Percentiles rank a stretch among this genome's conserved stretches.
These are phyloP conservation scores for Rhynchospora tenuis DNA, from an alignment of 176 grass and related monocot genomes.

Conservation along the genomic window DNA sequence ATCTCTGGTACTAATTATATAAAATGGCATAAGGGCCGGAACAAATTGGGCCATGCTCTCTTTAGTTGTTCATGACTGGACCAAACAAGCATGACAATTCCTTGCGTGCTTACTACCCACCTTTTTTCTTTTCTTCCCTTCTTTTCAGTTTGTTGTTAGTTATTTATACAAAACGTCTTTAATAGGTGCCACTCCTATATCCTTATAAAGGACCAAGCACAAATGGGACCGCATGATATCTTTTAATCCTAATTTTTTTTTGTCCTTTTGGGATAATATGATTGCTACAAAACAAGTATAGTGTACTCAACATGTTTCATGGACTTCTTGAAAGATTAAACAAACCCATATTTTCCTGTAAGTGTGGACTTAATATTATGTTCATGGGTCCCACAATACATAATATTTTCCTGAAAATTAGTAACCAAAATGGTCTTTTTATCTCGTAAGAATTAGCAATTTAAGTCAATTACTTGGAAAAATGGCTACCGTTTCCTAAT, in stretches of 20 bases:
- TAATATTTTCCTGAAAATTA: neutral
- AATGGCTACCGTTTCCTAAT: neutral
- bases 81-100: neutral
- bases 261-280: neutral
- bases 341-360: neutral
- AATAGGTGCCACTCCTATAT: neutral
- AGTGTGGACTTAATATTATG: neutral
- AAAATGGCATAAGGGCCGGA: neutral
- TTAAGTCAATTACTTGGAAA: neutral
- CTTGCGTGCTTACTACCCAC: neutral
- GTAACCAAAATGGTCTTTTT: neutral
- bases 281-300: neutral
- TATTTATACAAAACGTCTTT: neutral
- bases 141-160: neutral
- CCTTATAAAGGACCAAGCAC: neutral
- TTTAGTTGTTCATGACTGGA: constrained; percentile 4
- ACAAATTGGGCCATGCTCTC: neutral
- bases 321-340: no score
- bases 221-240: neutral
- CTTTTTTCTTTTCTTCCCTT: neutral
- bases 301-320: neutral
- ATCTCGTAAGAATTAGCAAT: neutral
- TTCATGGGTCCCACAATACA: neutral
- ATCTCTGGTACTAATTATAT: neutral
- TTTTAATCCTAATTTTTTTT: neutral